Evolutionary conservation across 305 asterid genomes (phyloP).

Genomic region (Andrographis paniculata): DNA sequence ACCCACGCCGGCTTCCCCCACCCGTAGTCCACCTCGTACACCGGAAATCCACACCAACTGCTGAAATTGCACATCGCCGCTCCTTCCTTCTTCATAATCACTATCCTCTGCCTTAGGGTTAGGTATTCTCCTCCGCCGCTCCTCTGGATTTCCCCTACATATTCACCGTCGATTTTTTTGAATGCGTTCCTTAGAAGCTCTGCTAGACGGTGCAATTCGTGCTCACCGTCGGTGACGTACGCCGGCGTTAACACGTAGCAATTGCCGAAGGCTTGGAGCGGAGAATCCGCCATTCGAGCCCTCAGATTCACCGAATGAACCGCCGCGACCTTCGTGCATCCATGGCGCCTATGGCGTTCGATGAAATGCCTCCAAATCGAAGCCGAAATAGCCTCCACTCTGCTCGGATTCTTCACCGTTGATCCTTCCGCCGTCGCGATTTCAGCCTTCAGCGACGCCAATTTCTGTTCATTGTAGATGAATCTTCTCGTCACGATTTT

Average conservation of each 20-base stretch:
- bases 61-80: constrained; percentile 23
- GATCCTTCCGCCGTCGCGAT: constrained; percentile 2
- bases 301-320: constrained; percentile 31
- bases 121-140: constrained; percentile 23
- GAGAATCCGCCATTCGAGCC: constrained; percentile 12
- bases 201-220: constrained; percentile 21
- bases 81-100: constrained; percentile 19
- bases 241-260: constrained; percentile 27
- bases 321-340: constrained; percentile 16
- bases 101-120: constrained; percentile 24
- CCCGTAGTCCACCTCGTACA: constrained; percentile 30
- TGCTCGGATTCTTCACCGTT: constrained; percentile 14
- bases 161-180: constrained; percentile 20
- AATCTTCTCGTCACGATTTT: constrained; percentile 22
- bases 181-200: constrained; percentile 29
- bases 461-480: constrained; percentile 20
- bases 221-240: constrained; percentile 10
- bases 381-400: constrained; percentile 30
- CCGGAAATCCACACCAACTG: constrained; percentile 27
- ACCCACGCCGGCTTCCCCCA: constrained; percentile 39
- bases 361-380: constrained; percentile 32
- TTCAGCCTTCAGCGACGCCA: not conserved
- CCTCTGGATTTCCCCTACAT: constrained; percentile 12
- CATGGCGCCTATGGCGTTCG: constrained; percentile 16
- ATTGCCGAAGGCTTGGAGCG: constrained; percentile 34